Conservation (phyloP, 2,329 filamentous ascomycete species). For the Rhynchosporium secalis region DNA sequence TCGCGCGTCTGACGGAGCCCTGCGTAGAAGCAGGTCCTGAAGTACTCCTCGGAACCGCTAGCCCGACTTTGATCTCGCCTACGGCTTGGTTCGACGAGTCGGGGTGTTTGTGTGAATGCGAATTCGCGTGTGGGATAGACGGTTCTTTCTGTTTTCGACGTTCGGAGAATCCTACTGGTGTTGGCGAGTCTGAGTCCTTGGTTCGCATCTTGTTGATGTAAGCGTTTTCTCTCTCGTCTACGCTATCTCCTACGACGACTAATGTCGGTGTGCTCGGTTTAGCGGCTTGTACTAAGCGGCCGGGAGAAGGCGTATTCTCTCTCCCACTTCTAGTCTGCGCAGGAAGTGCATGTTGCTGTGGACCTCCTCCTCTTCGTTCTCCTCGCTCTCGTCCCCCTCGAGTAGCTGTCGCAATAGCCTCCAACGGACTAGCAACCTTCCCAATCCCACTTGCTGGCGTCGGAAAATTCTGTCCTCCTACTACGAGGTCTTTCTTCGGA, state of each 20-base stretch:
- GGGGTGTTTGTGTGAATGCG: background rate
- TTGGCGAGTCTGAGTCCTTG: background rate
- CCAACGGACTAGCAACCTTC: constrained; percentile 26
- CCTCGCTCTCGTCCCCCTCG: constrained; percentile 24
- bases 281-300: constrained; percentile 27
- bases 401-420: constrained; percentile 25
- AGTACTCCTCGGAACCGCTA: constrained; percentile 33
- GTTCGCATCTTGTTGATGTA: constrained; percentile 32
- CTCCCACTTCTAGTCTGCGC: constrained; percentile 6
- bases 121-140: background rate
- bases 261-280: constrained; percentile 34
- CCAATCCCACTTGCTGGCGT: constrained; percentile 16
- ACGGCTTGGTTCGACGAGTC: constrained; percentile 1
- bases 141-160: constrained; percentile 25
- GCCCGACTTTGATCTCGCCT: constrained; percentile 29
- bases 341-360: background rate
- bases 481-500: constrained; percentile 6
- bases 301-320: constrained; percentile 12
- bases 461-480: constrained; percentile 19
- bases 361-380: background rate
- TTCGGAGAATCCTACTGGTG: constrained; percentile 41
- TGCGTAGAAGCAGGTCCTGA: background rate
- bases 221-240: constrained; percentile 17
- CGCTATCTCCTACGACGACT: constrained; percentile 30
- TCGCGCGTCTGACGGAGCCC: constrained; percentile 33